phyloP scores from a whole-genome alignment of 2,329 filamentous ascomycete genomes.

The Thelonectria olida region DNA sequence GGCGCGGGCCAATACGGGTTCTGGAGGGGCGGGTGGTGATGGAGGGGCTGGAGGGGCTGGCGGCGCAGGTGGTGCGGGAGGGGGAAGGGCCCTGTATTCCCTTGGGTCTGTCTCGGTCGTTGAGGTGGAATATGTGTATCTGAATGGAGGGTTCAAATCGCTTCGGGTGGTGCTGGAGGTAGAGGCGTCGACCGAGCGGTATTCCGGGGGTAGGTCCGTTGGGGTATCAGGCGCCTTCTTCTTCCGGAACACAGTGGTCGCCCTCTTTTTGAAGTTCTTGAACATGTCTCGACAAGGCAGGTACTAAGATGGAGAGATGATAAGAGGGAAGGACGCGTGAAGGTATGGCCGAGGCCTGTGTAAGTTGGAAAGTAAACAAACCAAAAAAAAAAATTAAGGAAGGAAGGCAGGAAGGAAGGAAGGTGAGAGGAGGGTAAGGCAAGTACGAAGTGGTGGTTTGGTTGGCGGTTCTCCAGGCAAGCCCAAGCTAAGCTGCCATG shows the following conservation, averaged over 20 bases:
- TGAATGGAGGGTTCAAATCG: slow-evolving; percentile 5
- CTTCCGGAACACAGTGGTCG: slow-evolving; percentile 35
- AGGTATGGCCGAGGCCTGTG: too few species aligned
- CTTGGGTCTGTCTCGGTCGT: not conserved
- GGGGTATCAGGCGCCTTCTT: slow-evolving; percentile 22
- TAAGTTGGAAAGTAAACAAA: not conserved
- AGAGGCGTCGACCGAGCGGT: slow-evolving; percentile 3
- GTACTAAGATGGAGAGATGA: not conserved
- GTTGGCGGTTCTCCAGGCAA: not conserved
- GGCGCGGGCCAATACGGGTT: not conserved
- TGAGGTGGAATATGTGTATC: slow-evolving; percentile 10
- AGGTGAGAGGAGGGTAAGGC: not conserved
- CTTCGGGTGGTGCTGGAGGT: not conserved
- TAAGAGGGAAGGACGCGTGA: not conserved
- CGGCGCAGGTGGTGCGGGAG: slow-evolving; percentile 7
- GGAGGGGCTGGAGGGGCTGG: slow-evolving; percentile 8
- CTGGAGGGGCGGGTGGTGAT: not conserved
- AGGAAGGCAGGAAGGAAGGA: not conserved
- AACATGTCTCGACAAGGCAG: slow-evolving; percentile 34
- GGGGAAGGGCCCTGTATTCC: not conserved
- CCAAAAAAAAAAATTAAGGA: not conserved
- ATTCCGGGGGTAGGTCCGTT: slow-evolving; percentile 21
- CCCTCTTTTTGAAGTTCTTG: slow-evolving; percentile 35
- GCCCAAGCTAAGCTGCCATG: not conserved
- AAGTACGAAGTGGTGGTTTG: not conserved